Evolutionary conservation across 1,284 basidiomycete species (phyloP).

Genomic region (Exobasidium cylindrosporum): DNA sequence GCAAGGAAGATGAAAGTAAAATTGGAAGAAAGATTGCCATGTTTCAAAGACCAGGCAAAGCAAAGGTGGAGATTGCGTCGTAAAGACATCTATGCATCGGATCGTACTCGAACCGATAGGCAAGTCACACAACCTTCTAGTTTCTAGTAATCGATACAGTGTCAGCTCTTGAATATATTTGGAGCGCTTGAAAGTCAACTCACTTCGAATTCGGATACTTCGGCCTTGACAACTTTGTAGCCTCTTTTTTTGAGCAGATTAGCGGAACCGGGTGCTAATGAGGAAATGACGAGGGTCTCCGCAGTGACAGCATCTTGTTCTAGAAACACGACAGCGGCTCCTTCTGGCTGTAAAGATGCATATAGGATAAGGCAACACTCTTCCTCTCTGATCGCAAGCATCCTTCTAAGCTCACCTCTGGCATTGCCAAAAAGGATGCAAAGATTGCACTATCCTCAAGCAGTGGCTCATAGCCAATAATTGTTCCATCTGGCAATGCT

Average conservation of each 20-base stretch:
- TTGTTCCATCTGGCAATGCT: conserved; percentile 25
- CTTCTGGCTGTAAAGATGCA: conserved; percentile 15
- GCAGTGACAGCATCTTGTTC: not conserved
- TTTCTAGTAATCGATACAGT: not conserved
- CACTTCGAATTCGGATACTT: conserved; percentile 24
- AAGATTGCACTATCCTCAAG: conserved; percentile 21
- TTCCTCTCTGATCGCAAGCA: not conserved
- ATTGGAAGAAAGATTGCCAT: conserved; percentile 9
- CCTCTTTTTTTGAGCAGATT: conserved; percentile 17
- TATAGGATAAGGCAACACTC: not conserved
- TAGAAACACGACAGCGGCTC: conserved; percentile 24
- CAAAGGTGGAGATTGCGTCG: not conserved
- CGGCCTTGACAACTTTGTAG: conserved; percentile 17
- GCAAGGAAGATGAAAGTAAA: not conserved
- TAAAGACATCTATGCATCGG: not conserved
- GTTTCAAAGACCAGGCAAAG: not conserved
- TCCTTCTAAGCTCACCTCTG: conserved; percentile 11
- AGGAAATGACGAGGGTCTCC: conserved; percentile 19
- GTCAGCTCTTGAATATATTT: not conserved
- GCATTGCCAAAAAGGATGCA: conserved; percentile 15
- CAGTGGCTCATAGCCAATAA: conserved; percentile 18
- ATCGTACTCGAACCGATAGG: conserved; percentile 20
- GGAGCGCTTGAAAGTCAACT: not conserved
- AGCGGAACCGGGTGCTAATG: conserved; percentile 17
- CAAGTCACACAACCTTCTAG: conserved; percentile 27